These are phyloP conservation scores for Cercospora zeina DNA, from an alignment of 2,329 filamentous ascomycete genomes.

Conservation along the genomic window DNA sequence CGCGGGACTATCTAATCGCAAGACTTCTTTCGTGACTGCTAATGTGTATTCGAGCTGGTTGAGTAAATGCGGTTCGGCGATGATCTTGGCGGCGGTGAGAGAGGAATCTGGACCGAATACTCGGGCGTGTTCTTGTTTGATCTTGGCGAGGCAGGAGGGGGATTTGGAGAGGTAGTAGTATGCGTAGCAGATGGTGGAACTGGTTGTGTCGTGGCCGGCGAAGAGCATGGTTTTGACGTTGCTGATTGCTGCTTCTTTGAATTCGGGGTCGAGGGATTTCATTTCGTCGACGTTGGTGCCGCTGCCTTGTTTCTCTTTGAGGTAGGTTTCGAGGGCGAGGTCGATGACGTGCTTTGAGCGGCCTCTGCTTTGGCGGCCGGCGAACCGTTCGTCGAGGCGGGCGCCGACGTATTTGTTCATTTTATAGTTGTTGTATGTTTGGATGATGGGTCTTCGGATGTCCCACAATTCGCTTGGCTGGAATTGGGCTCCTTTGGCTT, in stretches of 20 bases:
- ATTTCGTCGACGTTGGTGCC: constrained; percentile 29
- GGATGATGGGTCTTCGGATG: constrained; percentile 41
- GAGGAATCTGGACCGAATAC: constrained; percentile 51
- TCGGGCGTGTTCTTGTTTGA: constrained; percentile 54
- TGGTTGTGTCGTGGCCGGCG: constrained; percentile 49
- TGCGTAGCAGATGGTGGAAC: constrained; percentile 41
- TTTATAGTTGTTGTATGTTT: constrained; percentile 40
- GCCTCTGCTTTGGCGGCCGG: constrained; percentile 37
- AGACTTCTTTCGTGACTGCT: constrained; percentile 56
- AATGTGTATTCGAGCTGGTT: constrained; percentile 55
- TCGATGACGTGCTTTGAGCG: constrained; percentile 42
- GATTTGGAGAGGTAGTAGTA: constrained; percentile 45
- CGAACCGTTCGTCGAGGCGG: constrained; percentile 44
- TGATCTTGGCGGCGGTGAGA: constrained; percentile 42
- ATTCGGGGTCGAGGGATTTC: constrained; percentile 41
- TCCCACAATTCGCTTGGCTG: constrained; percentile 43
- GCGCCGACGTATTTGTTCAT: constrained; percentile 42
- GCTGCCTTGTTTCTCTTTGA: constrained; percentile 42
- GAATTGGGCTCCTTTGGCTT: constrained; percentile 39
- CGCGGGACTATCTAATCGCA: constrained; percentile 55
- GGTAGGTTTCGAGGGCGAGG: constrained; percentile 42
- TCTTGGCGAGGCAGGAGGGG: constrained; percentile 39
- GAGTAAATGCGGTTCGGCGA: constrained; percentile 49
- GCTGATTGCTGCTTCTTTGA: constrained; percentile 41
- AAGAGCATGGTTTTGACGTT: constrained; percentile 48